Conservation (phyloP, 169 alveolate genomes). For the Eimeria maxima region DNA sequence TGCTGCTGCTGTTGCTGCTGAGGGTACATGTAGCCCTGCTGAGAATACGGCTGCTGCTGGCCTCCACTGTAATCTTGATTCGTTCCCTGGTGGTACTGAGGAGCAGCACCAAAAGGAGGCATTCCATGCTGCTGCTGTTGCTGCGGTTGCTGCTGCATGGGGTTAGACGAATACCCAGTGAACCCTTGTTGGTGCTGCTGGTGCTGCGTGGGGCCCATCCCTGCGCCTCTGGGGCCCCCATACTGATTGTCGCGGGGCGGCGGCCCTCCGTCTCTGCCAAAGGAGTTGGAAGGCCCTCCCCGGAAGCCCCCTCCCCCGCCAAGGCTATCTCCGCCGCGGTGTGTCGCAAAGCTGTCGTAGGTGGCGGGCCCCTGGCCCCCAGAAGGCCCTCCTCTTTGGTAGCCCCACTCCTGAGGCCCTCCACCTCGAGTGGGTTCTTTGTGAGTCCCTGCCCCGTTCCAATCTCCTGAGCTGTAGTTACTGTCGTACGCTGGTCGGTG, state of each 20-base stretch:
- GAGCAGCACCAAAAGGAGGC: neutral
- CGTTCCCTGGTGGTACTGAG: neutral
- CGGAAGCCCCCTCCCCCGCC: neutral
- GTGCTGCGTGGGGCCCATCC: slow-evolving; percentile 24
- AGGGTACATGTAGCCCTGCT: slow-evolving; percentile 17
- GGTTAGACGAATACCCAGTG: no score
- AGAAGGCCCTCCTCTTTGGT: neutral
- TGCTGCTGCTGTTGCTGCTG: slow-evolving; percentile 60
- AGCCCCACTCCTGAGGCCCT: neutral
- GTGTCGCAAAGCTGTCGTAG: neutral
- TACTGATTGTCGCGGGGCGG: slow-evolving; percentile 16
- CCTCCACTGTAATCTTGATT: neutral
- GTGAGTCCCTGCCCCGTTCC: neutral
- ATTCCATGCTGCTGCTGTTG: slow-evolving; percentile 31
- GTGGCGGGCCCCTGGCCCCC: neutral
- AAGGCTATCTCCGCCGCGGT: slow-evolving; percentile 13
- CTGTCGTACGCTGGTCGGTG: neutral
- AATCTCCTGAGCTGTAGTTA: neutral
- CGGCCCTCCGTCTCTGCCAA: neutral
- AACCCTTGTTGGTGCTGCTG: slow-evolving; percentile 10
- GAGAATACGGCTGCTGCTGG: neutral
- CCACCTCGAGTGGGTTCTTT: neutral
- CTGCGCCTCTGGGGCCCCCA: slow-evolving; percentile 2
- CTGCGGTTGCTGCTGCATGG: no score
- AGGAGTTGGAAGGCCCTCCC: neutral